Evolutionary conservation across 1,139 yeast genomes (phyloP), one percentile per base, ranked within the genome.

Genomic region (Suhomyces coccinellae): DNA sequence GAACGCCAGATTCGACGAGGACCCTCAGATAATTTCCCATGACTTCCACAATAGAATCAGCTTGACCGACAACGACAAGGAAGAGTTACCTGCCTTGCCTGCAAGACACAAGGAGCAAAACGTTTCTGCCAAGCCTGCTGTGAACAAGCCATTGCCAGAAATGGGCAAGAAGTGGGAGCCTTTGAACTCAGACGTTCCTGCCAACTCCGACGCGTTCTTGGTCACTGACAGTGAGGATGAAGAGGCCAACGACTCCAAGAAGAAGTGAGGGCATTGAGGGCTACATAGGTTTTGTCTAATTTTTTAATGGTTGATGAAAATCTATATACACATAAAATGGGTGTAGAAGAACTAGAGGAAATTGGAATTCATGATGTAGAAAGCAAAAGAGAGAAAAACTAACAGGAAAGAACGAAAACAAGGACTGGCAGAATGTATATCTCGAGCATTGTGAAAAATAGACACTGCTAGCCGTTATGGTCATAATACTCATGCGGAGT

Each of bases 201-300:
- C 75, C 31, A 80, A 76, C 49, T 78, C 82, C 43, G 91, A 85
- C 57, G 87, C 90, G 1, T 87, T 87, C 60, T 75, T 85, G 58
- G 86, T 87, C 36, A 87, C 87, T 43, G 93, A 86, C 56, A 81
- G 86, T 58, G 95, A 87, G 53, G 91, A 85, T 46, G 90, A 85
- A 44, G 83, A 79, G 26, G 46, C 47, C 15, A 29, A 33, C 34
- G 44, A 44, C 13, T 20, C 40, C 29, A 33, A 41, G 34, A 43
- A 44, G 42, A 45, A 42, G 44, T 36, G 17, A 33, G 6, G 33
- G 14, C 8, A 22, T 38, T 22, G 20, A 5, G 4, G 6, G 12
- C 27, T 29, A 29, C 33, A 17, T 6, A 22, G 24, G 20, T 28
- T 29, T 29, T 40, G 38, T 40, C 43, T 40, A 40, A 28, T 27